Evolutionary conservation across 148 eudicot genomes (phyloP).

Genomic region (Arbutus unedo): DNA sequence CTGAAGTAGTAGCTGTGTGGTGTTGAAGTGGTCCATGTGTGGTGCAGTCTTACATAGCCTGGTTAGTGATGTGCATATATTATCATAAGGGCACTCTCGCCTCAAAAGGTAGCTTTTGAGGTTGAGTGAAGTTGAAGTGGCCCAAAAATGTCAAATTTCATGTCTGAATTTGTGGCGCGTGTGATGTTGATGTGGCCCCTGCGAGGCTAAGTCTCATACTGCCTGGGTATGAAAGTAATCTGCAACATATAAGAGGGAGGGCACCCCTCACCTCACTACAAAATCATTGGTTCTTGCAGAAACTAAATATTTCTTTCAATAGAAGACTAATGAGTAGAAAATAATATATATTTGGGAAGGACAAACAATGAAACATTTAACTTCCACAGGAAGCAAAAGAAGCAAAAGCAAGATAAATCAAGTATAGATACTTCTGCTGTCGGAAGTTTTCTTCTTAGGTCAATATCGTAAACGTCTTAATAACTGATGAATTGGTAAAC

Average conservation of each 20-base stretch:
- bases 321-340: background rate
- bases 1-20: background rate
- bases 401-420: background rate
- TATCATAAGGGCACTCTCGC: background rate
- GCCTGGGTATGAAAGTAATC: background rate
- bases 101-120: too few relatives aligned
- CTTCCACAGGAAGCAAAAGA: background rate
- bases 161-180: background rate
- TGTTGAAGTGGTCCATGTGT: background rate
- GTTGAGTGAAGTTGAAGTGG: background rate
- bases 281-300: background rate
- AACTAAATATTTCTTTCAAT: background rate
- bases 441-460: too few relatives aligned
- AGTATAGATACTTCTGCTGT: background rate
- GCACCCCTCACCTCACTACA: background rate
- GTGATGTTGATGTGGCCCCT: background rate
- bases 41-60: background rate
- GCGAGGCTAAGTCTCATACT: background rate
- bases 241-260: background rate
- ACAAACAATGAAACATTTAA: background rate
- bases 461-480: background rate
- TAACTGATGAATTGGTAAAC: background rate
- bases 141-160: background rate
- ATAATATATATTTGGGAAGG: background rate
- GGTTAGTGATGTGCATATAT: background rate